phyloP scores from a whole-genome alignment of 2,329 filamentous ascomycete genomes.

The Cladosporium halotolerans region DNA sequence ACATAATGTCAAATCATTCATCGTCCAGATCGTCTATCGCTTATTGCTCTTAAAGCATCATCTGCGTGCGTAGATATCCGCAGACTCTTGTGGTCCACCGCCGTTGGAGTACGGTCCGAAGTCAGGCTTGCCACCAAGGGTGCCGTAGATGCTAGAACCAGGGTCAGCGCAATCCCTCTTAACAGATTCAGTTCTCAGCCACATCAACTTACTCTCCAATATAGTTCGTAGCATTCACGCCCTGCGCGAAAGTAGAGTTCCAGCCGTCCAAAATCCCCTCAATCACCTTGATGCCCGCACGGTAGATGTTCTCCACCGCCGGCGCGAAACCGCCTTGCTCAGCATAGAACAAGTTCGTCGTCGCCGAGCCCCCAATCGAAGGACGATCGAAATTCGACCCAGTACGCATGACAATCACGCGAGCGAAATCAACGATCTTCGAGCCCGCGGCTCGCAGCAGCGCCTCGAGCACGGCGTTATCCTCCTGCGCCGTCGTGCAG shows the following conservation, averaged over 20 bases:
- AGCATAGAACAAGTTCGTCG: constrained; percentile 54
- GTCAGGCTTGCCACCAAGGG: constrained; percentile 48
- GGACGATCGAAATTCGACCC: constrained; percentile 68
- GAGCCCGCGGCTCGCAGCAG: constrained; percentile 54
- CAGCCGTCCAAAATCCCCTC: constrained; percentile 57
- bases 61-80: not conserved
- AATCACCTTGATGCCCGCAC: constrained; percentile 59
- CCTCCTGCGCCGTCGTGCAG: constrained; percentile 67
- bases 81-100: not conserved
- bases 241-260: constrained; percentile 52
- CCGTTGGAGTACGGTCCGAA: constrained; percentile 12
- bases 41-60: not conserved
- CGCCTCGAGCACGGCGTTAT: constrained; percentile 62
- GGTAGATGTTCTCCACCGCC: constrained; percentile 60
- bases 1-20: too few species aligned
- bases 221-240: constrained; percentile 58
- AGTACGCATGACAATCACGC: constrained; percentile 63
- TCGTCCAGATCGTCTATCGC: too few species aligned
- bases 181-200: not conserved
- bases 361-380: constrained; percentile 50
- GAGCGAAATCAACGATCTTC: constrained; percentile 57
- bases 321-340: constrained; percentile 60
- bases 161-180: not conserved
- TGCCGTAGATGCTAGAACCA: constrained; percentile 52
- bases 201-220: constrained; percentile 31